Evolutionary conservation across 2,329 filamentous ascomycete species (phyloP).

Genomic region (Aspergillus brasiliensis): DNA sequence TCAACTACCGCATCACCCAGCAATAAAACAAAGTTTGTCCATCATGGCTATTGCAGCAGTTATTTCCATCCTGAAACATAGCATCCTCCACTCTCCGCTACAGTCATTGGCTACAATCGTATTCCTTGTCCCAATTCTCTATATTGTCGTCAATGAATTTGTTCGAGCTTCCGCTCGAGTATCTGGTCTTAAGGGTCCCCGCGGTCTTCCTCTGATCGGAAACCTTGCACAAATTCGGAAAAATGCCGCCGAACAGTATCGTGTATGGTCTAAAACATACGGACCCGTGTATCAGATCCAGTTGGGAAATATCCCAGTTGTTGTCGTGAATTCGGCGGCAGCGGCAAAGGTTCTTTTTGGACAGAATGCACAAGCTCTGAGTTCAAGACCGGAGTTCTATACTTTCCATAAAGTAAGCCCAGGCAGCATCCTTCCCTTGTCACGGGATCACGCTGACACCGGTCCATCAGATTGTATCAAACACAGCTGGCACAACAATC

Average conservation of each 20-base stretch:
- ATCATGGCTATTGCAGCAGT: conserved; percentile 32
- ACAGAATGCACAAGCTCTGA: conserved; percentile 56
- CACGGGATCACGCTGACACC: neutral
- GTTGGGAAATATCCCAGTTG: conserved; percentile 59
- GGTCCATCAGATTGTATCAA: conserved; percentile 57
- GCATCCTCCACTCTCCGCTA: conserved; percentile 21
- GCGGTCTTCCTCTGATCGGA: conserved; percentile 56
- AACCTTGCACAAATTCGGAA: conserved; percentile 58
- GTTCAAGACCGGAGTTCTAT: conserved; percentile 60
- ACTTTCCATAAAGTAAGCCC: conserved; percentile 58
- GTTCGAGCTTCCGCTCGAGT: conserved; percentile 50
- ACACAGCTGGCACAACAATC: conserved; percentile 68
- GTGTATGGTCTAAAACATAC: conserved; percentile 55
- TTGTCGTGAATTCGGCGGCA: conserved; percentile 59
- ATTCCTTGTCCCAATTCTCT: conserved; percentile 42
- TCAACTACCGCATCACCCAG: neutral
- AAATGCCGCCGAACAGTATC: conserved; percentile 61
- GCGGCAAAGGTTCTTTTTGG: conserved; percentile 56
- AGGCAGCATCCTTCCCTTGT: neutral
- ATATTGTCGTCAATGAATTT: conserved; percentile 55
- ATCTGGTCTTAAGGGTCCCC: conserved; percentile 51
- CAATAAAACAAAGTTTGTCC: neutral
- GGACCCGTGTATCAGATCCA: conserved; percentile 60
- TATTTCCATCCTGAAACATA: conserved; percentile 25
- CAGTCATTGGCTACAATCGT: conserved; percentile 23